A percentile compares a stretch with the other conserved stretches of the same genome.
Conservation (phyloP, 208 protist genomes). For the Crithidia expoeki region DNA sequence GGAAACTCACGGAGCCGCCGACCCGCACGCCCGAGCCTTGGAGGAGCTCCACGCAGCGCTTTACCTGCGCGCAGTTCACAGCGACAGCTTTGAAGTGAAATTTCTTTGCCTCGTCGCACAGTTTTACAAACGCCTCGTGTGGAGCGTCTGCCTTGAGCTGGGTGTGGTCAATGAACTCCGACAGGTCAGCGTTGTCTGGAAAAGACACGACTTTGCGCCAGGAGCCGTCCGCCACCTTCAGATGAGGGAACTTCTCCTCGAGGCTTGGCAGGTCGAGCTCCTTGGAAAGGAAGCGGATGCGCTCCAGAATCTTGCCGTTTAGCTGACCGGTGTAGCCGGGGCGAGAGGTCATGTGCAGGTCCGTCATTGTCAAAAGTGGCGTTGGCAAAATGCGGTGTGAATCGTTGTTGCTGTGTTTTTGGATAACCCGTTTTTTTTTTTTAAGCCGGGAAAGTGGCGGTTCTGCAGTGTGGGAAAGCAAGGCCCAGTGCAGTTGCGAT, state of each 20-base stretch:
- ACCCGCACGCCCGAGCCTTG: constrained; percentile 59
- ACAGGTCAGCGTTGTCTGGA: constrained; percentile 29
- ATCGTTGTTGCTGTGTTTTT: neutral
- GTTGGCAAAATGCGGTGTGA: neutral
- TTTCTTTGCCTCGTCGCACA: constrained; percentile 89
- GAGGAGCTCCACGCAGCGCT: constrained; percentile 54
- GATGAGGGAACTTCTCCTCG: constrained; percentile 58
- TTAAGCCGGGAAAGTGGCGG: neutral
- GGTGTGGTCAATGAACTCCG: constrained; percentile 93
- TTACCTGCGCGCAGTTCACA: constrained; percentile 89
- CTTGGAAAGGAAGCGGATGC: constrained; percentile 47
- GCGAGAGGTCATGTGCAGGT: constrained; percentile 45
- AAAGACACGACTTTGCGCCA: constrained; percentile 38
- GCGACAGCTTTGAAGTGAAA: constrained; percentile 92
- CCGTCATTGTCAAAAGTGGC: constrained; percentile 25
- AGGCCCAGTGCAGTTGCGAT: no score
- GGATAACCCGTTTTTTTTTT: neutral
- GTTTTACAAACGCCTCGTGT: constrained; percentile 55
- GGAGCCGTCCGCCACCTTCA: constrained; percentile 45
- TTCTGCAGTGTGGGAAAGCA: no score
- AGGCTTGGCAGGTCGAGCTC: constrained; percentile 53
- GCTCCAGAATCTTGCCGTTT: constrained; percentile 57
- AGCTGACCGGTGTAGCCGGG: constrained; percentile 69
- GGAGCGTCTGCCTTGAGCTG: constrained; percentile 85
- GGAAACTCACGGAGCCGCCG: constrained; percentile 89